Evolutionary conservation across 2,329 filamentous ascomycete species (phyloP), one percentile per base, ranked within the genome.

Genomic region (Elsinoe australis): DNA sequence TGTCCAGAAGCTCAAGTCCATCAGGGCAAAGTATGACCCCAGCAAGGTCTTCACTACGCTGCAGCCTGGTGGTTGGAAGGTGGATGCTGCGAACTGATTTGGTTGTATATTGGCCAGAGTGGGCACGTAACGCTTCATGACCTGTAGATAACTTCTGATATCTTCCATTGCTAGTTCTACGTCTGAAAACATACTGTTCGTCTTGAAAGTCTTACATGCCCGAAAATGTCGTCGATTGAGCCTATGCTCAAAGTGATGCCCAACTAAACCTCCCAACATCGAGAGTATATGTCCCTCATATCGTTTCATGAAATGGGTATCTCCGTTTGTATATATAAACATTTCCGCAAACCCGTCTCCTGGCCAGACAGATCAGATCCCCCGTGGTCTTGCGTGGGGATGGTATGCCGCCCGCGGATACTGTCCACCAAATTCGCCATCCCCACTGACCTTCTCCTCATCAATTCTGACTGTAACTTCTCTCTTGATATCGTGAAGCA

Each of bases 21-120:
- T 65, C 35, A 61, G 63, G 33, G 44, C 49, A 1, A 58, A 59
- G 49, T 64, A 63, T 28, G 63, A 66, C 46, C 60, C 59, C 2
- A 47, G 53, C 2, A 57, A 54, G 22, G 50, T 61, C 0, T 64
- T 61, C 14, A 24, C 44, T 12, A 47, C 19, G 31, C 31, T 29
- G 28, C 29, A 34, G 44, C 44, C 44, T 9, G 44, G 31, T 15
- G 44, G 44, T 4, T 47, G 44, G 31, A 47, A 47, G 31, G 44
- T 47, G 5, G 44, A 44, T 32, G 39, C 39, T 18, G 39, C 39
- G 8, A 12, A 41, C 4, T 28, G 36, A n/a, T 15, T 14, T 14
- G 14, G 19, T 4, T 35, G 32, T 9, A 41, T 21, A 17, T 21
- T 9, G 12, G 28, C 36, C 18, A 12, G 14, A 8, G 4, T 9